Evolutionary conservation across 768 basidiomycete genomes (phyloP).

Genomic region (Russula abietina): DNA sequence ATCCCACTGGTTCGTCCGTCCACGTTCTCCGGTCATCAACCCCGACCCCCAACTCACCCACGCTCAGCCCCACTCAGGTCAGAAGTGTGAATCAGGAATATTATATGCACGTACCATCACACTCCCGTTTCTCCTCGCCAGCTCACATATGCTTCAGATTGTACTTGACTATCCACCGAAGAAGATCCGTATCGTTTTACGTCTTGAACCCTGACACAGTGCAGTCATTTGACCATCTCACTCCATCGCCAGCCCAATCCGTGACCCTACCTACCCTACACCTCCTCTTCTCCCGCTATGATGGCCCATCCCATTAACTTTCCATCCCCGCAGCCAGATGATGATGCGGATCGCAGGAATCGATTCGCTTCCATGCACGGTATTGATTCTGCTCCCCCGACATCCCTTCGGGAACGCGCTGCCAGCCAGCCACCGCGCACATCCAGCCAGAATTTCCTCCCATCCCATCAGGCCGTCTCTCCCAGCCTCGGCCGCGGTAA

Average conservation of each 20-base stretch:
- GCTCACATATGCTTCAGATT: conserved; percentile 17
- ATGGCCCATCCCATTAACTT: conserved; percentile 34
- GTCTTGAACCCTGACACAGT: conserved; percentile 11
- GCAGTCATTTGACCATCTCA: conserved; percentile 9
- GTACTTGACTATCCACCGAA: conserved; percentile 21
- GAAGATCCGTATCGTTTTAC: conserved; percentile 20
- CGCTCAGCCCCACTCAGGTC: conserved; percentile 7
- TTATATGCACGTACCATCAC: conserved; percentile 19
- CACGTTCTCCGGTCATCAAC: not conserved
- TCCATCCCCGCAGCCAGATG: conserved; percentile 33
- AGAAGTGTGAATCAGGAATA: conserved; percentile 10
- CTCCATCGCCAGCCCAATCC: conserved; percentile 1
- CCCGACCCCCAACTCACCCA: not conserved
- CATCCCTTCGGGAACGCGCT: conserved; percentile 54
- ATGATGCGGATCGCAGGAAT: conserved; percentile 57
- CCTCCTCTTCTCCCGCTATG: conserved; percentile 26
- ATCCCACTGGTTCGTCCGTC: conserved; percentile 6
- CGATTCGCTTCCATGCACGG: conserved; percentile 45
- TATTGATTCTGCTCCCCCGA: conserved; percentile 38
- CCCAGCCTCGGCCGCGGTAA: conserved; percentile 44
- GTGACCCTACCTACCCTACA: conserved; percentile 24
- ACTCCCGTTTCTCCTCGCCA: not conserved
- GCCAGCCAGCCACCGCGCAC: conserved; percentile 63
- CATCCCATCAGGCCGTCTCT: conserved; percentile 40
- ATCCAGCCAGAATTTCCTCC: conserved; percentile 41